Evolutionary conservation across 129 eudicot species (phyloP).

Genomic region (Pittosporum tobira): DNA sequence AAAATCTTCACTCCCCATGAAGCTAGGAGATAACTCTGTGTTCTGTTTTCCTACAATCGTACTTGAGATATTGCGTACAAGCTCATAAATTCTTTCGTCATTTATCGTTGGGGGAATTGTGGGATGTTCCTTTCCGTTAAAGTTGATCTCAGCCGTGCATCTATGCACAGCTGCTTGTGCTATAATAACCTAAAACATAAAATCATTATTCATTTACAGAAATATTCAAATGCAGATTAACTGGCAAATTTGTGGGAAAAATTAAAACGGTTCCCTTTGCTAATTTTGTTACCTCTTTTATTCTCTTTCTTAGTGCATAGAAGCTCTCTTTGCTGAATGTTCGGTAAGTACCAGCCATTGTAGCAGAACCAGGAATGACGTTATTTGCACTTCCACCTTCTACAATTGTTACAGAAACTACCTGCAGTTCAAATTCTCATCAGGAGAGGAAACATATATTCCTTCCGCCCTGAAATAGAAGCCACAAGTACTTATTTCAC

Average conservation of each 20-base stretch:
- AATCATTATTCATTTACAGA: background rate
- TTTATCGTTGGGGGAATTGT: slow-evolving; percentile 50
- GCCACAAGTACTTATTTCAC: too few relatives aligned
- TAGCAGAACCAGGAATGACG: slow-evolving; percentile 46
- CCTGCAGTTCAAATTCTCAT: slow-evolving; percentile 29
- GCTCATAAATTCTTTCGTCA: slow-evolving; percentile 41
- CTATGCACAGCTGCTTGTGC: slow-evolving; percentile 49
- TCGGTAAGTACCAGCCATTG: slow-evolving; percentile 58
- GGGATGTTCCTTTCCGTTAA: slow-evolving; percentile 37
- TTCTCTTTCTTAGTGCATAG: slow-evolving; percentile 44
- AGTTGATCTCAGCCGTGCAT: slow-evolving; percentile 41
- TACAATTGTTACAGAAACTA: slow-evolving; percentile 52
- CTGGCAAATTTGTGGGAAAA: background rate
- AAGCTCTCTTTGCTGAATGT: slow-evolving; percentile 52
- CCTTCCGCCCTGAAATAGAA: too few relatives aligned
- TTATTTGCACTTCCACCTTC: slow-evolving; percentile 36
- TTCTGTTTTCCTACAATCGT: slow-evolving; percentile 43
- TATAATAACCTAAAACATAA: slow-evolving; percentile 30
- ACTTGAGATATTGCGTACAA: slow-evolving; percentile 23
- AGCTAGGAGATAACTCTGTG: slow-evolving; percentile 15
- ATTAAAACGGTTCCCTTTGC: background rate
- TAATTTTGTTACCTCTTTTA: slow-evolving; percentile 39
- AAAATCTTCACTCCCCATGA: slow-evolving; percentile 72
- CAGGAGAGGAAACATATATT: slow-evolving; percentile 1
- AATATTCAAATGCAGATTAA: too few relatives aligned